Evolutionary conservation across 2,329 filamentous ascomycete genomes (phyloP).

Genomic region (Xylariaceae sp.): DNA sequence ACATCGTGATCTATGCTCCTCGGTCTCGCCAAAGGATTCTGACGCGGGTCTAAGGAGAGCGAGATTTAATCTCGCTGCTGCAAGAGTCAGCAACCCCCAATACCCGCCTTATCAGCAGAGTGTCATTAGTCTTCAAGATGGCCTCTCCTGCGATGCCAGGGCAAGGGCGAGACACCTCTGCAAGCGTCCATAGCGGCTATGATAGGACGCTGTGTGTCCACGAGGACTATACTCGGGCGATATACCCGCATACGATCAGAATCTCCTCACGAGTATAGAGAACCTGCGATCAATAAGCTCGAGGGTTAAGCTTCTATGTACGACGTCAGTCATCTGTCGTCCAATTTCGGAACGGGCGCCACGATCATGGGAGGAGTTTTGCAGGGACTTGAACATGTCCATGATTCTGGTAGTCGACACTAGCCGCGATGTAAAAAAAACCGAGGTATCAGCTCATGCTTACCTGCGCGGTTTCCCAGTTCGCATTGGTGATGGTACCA

Average conservation of each 20-base stretch:
- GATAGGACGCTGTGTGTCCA: constrained; percentile 2
- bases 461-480: too few relatives aligned
- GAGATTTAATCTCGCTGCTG: too few relatives aligned
- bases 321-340: background rate
- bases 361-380: background rate
- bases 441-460: background rate
- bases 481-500: too few relatives aligned
- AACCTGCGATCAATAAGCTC: background rate
- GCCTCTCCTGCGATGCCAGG: background rate
- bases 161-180: constrained; percentile 4
- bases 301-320: too few relatives aligned
- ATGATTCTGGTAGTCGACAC: background rate
- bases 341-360: constrained; percentile 1
- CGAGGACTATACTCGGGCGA: constrained; percentile 1
- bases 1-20: constrained; percentile 2
- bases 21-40: too few relatives aligned
- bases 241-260: constrained; percentile 1
- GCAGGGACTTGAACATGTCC: background rate
- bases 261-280: background rate
- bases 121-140: constrained; percentile 3
- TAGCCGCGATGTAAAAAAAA: background rate
- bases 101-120: constrained; percentile 2
- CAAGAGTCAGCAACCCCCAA: constrained; percentile 11
- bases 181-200: constrained; percentile 2
- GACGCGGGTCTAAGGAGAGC: too few relatives aligned